Evolutionary conservation across 176 grass and related monocot species (phyloP), one percentile per base, ranked within the genome.

Genomic region (Oryza meridionalis): DNA sequence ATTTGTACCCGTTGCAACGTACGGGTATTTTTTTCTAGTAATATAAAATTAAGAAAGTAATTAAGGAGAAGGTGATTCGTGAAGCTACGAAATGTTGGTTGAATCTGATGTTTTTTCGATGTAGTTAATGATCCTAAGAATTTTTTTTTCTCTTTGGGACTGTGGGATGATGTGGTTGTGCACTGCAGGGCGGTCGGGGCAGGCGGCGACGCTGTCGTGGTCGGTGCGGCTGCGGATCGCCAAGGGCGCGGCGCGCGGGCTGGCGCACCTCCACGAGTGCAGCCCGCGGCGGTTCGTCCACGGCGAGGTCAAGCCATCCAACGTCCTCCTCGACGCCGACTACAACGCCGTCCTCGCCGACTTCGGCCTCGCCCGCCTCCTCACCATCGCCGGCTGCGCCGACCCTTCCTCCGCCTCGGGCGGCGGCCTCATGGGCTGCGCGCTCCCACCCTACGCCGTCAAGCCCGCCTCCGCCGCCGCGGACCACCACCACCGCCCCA

Each of bases 181-280:
- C 29, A 31, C 29, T 31, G 29, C 77, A 89, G 88, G 88, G 1
- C 70, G 82, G 2, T 72, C 88, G 0, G 78, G 88, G 5, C 83
- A 90, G 67, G 78, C 86, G 51, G 29, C 32, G 66, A 51, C 15
- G 13, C 83, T 98, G 37, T 77, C 88, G 2, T 98, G 95, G 95
- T 31, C 79, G 25, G 12, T 73, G 31, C 88, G 95, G 32, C 78
- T 98, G 9, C 77, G 72, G 66, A 93, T 95, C 64, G 87, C 94
- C 69, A 90, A 85, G 62, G 89, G 91, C 8, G 79, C 75, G 3
- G 95, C 95, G 0, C 84, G 85, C 25, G 95, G 92, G 6, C 79
- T 98, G 61, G 91, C 95, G 9, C 83, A 95, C 88, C 82, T 98
- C 53, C 95, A 98, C 73, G 92, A 98, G 77, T 95, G 89, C 83